These are phyloP conservation scores for Metrosideros polymorpha DNA, from an alignment of 441 rosid genomes.

Conservation along the genomic window DNA sequence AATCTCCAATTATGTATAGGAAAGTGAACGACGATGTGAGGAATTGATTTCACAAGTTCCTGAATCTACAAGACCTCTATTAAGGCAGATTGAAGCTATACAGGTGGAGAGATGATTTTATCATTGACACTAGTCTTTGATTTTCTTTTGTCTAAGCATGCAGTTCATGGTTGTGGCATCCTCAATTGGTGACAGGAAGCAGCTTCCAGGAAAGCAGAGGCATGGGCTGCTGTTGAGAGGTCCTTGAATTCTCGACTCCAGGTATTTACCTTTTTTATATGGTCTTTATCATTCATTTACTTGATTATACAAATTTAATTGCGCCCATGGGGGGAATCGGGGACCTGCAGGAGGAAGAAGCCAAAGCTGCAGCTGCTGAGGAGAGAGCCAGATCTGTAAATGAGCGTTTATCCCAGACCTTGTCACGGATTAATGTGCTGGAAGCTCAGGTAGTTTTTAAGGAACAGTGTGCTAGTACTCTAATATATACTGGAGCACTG, in stretches of 20 bases:
- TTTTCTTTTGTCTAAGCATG: neutral
- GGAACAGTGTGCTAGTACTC: neutral
- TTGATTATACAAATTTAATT: neutral
- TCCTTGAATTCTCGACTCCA: slow-evolving; percentile 80
- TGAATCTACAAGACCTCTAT: slow-evolving; percentile 95
- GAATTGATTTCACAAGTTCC: slow-evolving; percentile 96
- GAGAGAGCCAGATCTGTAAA: slow-evolving; percentile 84
- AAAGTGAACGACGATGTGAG: slow-evolving; percentile 98
- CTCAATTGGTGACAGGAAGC: slow-evolving; percentile 55
- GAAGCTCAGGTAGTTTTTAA: slow-evolving; percentile 79
- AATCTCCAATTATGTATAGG: slow-evolving; percentile 26
- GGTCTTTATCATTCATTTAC: neutral
- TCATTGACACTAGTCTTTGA: neutral
- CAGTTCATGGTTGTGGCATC: slow-evolving; percentile 5
- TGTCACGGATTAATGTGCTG: slow-evolving; percentile 90
- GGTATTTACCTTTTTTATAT: slow-evolving; percentile 23
- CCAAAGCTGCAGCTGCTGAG: slow-evolving; percentile 88
- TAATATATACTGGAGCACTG: neutral
- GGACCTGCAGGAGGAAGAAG: slow-evolving; percentile 78
- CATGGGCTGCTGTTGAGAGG: slow-evolving; percentile 96
- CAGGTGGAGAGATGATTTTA: slow-evolving; percentile 36
- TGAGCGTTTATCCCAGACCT: slow-evolving; percentile 91
- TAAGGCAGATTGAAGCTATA: slow-evolving; percentile 97
- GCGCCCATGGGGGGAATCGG: neutral
- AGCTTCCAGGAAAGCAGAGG: slow-evolving; percentile 83